Percentiles rank a stretch among this genome's conserved stretches.
These are phyloP conservation scores for Dendrobium huoshanense DNA, from an alignment of 106 monocot genomes.

Conservation along the genomic window DNA sequence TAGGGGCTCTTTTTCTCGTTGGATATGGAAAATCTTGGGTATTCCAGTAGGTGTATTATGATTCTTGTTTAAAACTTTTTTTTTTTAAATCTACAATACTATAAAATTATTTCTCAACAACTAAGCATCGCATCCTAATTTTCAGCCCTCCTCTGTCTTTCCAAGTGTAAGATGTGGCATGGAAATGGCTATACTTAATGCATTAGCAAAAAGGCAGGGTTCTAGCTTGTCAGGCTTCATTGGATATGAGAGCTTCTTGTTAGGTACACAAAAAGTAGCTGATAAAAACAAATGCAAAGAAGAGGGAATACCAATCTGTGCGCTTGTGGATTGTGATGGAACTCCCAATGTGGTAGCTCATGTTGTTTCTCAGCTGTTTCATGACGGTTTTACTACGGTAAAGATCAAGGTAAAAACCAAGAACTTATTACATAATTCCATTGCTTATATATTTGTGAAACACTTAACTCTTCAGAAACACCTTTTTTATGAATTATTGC, in stretches of 20 bases:
- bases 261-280: conserved; percentile 13
- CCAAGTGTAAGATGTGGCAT: conserved; percentile 91
- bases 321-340: conserved; percentile 78
- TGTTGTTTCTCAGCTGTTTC: conserved; percentile 61
- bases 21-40: conserved; percentile 79
- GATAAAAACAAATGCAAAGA: conserved; percentile 12
- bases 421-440: neutral
- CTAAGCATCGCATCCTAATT: conserved; percentile 9
- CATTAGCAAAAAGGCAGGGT: conserved; percentile 40
- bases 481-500: neutral
- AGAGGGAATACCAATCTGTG: conserved; percentile 54
- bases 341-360: conserved; percentile 56
- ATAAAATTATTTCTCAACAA: neutral
- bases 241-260: conserved; percentile 18
- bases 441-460: neutral
- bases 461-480: neutral
- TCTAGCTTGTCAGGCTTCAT: conserved; percentile 30
- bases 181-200: conserved; percentile 90
- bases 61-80: neutral
- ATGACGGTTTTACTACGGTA: conserved; percentile 77
- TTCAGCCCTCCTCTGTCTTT: conserved; percentile 72
- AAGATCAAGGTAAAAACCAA: conserved; percentile 64
- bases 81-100: neutral
- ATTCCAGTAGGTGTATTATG: conserved; percentile 44
- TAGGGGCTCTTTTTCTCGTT: conserved; percentile 61